These are phyloP conservation scores for Whalleya microplaca DNA, from an alignment of 2,329 filamentous ascomycete species.

Conservation along the genomic window DNA sequence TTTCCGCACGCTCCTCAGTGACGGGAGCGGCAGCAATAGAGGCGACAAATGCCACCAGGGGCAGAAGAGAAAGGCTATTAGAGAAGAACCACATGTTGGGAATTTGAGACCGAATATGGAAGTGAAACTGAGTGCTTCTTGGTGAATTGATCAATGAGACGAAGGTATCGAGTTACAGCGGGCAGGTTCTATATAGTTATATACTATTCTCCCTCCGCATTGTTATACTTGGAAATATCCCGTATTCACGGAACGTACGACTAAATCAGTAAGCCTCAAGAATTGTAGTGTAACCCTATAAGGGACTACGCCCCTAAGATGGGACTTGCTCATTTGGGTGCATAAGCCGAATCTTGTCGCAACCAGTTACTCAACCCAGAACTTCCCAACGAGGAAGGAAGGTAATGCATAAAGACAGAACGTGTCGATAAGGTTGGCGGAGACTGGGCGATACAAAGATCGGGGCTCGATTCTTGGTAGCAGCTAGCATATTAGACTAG, in stretches of 20 bases:
- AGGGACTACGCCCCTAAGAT: slow-evolving; percentile 2
- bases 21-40: slow-evolving; percentile 32
- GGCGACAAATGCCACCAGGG: slow-evolving; percentile 30
- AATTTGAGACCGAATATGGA: neutral
- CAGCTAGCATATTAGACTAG: neutral
- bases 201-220: neutral
- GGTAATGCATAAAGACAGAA: slow-evolving; percentile 25
- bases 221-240: slow-evolving; percentile 19
- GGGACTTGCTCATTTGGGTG: slow-evolving; percentile 23
- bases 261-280: neutral
- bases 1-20: slow-evolving; percentile 45
- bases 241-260: slow-evolving; percentile 17
- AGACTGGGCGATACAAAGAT: slow-evolving; percentile 16
- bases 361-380: slow-evolving; percentile 4
- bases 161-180: neutral
- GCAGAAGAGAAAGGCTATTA: slow-evolving; percentile 17
- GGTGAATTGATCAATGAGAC: neutral
- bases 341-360: slow-evolving; percentile 26
- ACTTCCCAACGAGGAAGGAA: slow-evolving; percentile 29
- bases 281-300: neutral
- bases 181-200: neutral
- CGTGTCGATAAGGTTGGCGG: slow-evolving; percentile 34
- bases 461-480: slow-evolving; percentile 5
- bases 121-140: slow-evolving; percentile 5
- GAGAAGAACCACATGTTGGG: slow-evolving; percentile 25